Evolutionary conservation across 495 filamentous ascomycete genomes (phyloP), one percentile per base, ranked within the genome.

Genomic region (Penicillium dipodomyicola): DNA sequence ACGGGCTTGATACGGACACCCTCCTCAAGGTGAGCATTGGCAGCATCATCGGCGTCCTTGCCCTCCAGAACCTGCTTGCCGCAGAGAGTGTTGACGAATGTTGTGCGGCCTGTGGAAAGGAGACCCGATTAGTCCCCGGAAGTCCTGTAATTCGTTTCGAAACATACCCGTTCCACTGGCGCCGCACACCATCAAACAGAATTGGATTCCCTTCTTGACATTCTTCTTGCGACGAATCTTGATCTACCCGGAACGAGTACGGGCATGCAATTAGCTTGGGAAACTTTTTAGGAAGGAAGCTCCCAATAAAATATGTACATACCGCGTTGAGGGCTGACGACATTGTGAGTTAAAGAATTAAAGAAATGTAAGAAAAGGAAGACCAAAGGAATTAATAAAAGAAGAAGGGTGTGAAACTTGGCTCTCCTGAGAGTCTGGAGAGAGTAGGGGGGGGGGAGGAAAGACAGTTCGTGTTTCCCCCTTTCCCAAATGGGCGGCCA

Each of bases 131-230:
- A 63, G 54, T 49, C 30, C 57, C 62, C 63, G 35, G 3, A 71
- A 69, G 71, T 68, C 48, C 52, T 53, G 52, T 30, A 35, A n/a
- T 39, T 22, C 11, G 49, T 52, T 22, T 41, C 44, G n/a, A 56
- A 55, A 78, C 84, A 65, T 84, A 97, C 92, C 92, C 73, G 94
- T 97, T 74, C 94, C 94, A 64, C 92, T 96, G 69, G 94, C 93
- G 78, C 94, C 94, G 73, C 95, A 97, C 64, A 98, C 94, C 94
- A 98, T 98, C 87, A 98, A 72, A 79, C 93, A 97, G 82, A 98
- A 98, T 82, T 97, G 95, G 69, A 98, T 97, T 63, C 94, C 94
- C 87, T 97, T 98, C 88, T 98, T 98, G 78, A 97, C 93, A 83
- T 97, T 97, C 86, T 98, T 98, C 92, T 98, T 98, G 71, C 91